Evolutionary conservation across 768 basidiomycete genomes (phyloP).

Genomic region (Saitozyma sp.): DNA sequence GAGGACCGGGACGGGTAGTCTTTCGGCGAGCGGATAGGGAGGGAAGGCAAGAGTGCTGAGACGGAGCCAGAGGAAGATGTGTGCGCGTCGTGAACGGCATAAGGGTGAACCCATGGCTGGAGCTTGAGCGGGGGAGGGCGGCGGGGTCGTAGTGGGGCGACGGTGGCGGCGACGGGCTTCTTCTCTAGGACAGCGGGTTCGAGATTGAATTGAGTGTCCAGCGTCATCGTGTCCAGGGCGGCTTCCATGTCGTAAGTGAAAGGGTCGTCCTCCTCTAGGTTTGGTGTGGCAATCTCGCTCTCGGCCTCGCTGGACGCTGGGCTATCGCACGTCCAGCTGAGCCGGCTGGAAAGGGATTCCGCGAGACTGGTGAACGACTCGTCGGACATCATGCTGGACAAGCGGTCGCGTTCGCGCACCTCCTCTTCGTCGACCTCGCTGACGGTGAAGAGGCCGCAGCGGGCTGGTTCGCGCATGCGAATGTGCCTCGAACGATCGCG

Average conservation of each 20-base stretch:
- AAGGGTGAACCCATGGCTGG: too few relatives aligned
- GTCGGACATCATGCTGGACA: not conserved
- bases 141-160: too few relatives aligned
- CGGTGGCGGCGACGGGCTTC: too few relatives aligned
- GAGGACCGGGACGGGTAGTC: not conserved
- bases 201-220: not conserved
- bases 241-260: not conserved
- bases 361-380: not conserved
- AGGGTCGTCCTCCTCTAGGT: not conserved
- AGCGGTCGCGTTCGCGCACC: not conserved
- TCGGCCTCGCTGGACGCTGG: constrained; percentile 2
- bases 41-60: constrained; percentile 10
- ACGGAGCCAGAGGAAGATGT: not conserved
- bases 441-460: constrained; percentile 25
- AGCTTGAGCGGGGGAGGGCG: too few relatives aligned
- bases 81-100: too few relatives aligned
- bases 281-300: not conserved
- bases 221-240: not conserved
- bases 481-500: constrained; percentile 27
- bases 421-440: constrained; percentile 21
- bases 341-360: constrained; percentile 1
- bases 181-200: too few relatives aligned
- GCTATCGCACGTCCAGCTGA: constrained; percentile 5
- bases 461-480: constrained; percentile 21
- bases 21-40: constrained; percentile 6